Conservation (phyloP, 768 basidiomycete species). For the Mycena metata region DNA sequence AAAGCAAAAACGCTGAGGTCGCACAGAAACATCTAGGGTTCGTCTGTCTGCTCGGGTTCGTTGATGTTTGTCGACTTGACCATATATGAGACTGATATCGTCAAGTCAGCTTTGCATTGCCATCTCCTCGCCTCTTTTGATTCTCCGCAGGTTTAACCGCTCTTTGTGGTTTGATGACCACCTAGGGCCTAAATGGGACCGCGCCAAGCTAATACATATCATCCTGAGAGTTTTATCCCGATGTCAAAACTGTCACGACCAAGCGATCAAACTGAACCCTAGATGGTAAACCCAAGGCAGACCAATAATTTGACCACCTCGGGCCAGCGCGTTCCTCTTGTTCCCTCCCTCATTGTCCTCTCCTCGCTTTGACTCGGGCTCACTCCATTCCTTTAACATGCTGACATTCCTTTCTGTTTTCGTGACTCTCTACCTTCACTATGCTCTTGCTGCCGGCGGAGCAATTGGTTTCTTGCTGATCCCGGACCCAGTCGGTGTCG, state of each 20-base stretch:
- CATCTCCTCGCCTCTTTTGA: no score
- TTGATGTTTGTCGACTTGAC: neutral
- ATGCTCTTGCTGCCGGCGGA: constrained; percentile 13
- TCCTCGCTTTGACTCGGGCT: constrained; percentile 4
- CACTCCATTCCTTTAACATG: constrained; percentile 22
- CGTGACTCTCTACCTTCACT: neutral
- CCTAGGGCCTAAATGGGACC: no score
- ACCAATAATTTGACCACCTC: no score
- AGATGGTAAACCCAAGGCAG: neutral
- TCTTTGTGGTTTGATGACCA: no score
- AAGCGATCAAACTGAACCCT: no score
- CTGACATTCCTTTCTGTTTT: constrained; percentile 16
- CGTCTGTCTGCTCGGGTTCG: neutral
- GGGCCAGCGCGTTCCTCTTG: neutral
- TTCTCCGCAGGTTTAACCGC: no score
- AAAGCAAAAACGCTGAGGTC: constrained; percentile 24
- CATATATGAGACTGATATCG: no score
- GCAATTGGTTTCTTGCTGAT: constrained; percentile 1
- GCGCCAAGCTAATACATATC: no score
- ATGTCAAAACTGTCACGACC: no score
- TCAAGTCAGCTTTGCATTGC: no score
- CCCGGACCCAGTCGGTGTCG: constrained; percentile 6
- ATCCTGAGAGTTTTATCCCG: no score
- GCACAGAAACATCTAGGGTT: neutral
- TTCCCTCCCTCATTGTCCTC: neutral